A percentile compares a stretch with the other conserved stretches of the same genome.
Evolutionary conservation across 495 filamentous ascomycete genomes (phyloP).

Genomic region (Entonaema liquescens): DNA sequence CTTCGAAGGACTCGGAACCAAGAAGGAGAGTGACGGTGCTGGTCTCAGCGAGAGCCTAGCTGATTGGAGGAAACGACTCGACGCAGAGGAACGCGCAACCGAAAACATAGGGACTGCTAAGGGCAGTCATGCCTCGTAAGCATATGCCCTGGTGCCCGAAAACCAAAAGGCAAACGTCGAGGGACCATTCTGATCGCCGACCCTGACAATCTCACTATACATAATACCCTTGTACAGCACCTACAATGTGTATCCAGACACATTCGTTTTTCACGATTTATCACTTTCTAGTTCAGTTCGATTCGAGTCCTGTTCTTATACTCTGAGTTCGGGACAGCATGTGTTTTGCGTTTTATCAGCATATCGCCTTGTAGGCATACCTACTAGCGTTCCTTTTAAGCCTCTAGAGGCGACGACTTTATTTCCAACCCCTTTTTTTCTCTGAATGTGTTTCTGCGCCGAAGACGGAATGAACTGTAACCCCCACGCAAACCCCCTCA

Average conservation of each 20-base stretch:
- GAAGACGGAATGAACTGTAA: conserved; percentile 34
- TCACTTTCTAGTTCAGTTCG: conserved; percentile 16
- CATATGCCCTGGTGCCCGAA: neutral
- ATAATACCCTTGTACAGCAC: conserved; percentile 6
- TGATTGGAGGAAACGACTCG: conserved; percentile 77
- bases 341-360: conserved; percentile 13
- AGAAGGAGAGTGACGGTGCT: conserved; percentile 58
- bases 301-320: conserved; percentile 24
- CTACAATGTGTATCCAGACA: conserved; percentile 15
- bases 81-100: conserved; percentile 63
- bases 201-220: neutral
- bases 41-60: conserved; percentile 73
- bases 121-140: conserved; percentile 33
- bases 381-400: conserved; percentile 9
- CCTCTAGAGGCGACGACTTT: conserved; percentile 7
- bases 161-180: neutral
- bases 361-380: conserved; percentile 10
- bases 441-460: conserved; percentile 20
- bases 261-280: conserved; percentile 11
- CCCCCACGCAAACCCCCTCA: conserved; percentile 19
- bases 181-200: neutral
- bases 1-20: conserved; percentile 69
- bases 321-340: conserved; percentile 5
- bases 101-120: conserved; percentile 19
- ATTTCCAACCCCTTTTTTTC: neutral